Evolutionary conservation across 345 rosid genomes (phyloP).

Genomic region (Melastoma malabathricum): DNA sequence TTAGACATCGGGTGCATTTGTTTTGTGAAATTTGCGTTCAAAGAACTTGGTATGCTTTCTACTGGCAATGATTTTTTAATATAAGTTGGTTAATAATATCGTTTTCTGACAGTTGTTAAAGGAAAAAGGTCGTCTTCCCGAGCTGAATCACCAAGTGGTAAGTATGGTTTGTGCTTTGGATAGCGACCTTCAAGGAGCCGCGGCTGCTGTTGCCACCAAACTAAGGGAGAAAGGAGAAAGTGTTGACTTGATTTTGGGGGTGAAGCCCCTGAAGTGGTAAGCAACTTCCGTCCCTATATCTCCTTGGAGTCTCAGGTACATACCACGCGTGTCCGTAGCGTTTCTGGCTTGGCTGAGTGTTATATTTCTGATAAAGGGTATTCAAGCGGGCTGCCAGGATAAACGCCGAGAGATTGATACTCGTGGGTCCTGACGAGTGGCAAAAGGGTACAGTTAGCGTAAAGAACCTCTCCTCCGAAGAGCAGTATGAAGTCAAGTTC

Average conservation of each 20-base stretch:
- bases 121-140: slow-evolving; percentile 72
- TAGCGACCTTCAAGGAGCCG: slow-evolving; percentile 63
- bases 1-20: too few species aligned
- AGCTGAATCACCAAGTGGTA: slow-evolving; percentile 45
- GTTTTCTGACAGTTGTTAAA: slow-evolving; percentile 55
- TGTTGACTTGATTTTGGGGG: slow-evolving; percentile 77
- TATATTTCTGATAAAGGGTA: slow-evolving; percentile 36
- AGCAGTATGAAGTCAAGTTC: slow-evolving; percentile 66
- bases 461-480: slow-evolving; percentile 60
- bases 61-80: too few species aligned
- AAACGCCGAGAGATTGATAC: slow-evolving; percentile 61
- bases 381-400: slow-evolving; percentile 78
- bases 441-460: slow-evolving; percentile 69
- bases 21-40: too few species aligned
- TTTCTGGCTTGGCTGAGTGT: not conserved
- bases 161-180: slow-evolving; percentile 82
- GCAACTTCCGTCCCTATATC: not conserved
- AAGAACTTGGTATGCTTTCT: too few species aligned
- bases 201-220: slow-evolving; percentile 59
- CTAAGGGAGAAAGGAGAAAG: slow-evolving; percentile 70
- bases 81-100: too few species aligned
- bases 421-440: slow-evolving; percentile 79
- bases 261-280: slow-evolving; percentile 80
- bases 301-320: not conserved
- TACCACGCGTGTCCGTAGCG: not conserved